Conservation (phyloP, 805 yeast genomes). For the Yarrowia osloensis region DNA sequence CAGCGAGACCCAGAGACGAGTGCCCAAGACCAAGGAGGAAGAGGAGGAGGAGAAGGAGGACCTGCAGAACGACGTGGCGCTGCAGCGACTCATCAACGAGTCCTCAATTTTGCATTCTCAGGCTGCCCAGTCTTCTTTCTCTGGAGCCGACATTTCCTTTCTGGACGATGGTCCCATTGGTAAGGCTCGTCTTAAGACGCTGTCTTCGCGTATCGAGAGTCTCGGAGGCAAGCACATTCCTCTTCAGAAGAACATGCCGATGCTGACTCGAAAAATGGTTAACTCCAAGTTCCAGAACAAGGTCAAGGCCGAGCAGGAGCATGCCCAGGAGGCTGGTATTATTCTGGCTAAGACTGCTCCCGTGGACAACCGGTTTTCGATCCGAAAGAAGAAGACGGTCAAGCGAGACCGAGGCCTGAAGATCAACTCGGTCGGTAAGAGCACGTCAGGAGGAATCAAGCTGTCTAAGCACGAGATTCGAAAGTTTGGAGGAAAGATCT, state of each 20-base stretch:
- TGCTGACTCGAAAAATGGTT: slow-evolving; percentile 86
- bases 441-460: slow-evolving; percentile 76
- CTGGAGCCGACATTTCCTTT: slow-evolving; percentile 43
- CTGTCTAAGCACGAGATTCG: slow-evolving; percentile 69
- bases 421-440: slow-evolving; percentile 72
- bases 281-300: slow-evolving; percentile 56
- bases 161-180: slow-evolving; percentile 45
- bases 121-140: slow-evolving; percentile 14
- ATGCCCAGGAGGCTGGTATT: slow-evolving; percentile 89
- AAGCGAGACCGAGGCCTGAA: slow-evolving; percentile 76
- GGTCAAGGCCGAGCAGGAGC: slow-evolving; percentile 59
- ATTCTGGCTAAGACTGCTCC: slow-evolving; percentile 58
- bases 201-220: slow-evolving; percentile 42
- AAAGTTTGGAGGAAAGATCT: slow-evolving; percentile 31
- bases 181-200: slow-evolving; percentile 43
- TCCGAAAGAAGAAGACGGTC: slow-evolving; percentile 47
- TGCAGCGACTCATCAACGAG: slow-evolving; percentile 66
- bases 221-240: slow-evolving; percentile 40
- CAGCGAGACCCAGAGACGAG: background rate
- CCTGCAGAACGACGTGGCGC: slow-evolving; percentile 64
- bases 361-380: slow-evolving; percentile 27
- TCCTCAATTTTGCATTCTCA: slow-evolving; percentile 56
- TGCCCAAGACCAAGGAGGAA: slow-evolving; percentile 26
- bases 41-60: slow-evolving; percentile 49
- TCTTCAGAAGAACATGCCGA: slow-evolving; percentile 75